A percentile compares a stretch with the other conserved stretches of the same genome.
Evolutionary conservation across 2,329 filamentous ascomycete genomes (phyloP).

Genomic region (Epichloe coenophiala): DNA sequence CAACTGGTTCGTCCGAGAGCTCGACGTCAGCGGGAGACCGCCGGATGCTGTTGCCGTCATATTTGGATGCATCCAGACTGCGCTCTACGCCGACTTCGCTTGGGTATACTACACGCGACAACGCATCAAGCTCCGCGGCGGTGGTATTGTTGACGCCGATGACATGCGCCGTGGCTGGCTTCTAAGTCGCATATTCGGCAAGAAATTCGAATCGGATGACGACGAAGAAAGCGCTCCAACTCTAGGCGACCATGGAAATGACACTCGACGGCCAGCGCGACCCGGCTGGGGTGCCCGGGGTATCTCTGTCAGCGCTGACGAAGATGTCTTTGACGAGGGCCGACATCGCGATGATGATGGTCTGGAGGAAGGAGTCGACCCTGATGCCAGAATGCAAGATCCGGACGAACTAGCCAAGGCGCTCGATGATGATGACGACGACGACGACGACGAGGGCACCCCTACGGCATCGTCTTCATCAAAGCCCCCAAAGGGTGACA

Average conservation of each 20-base stretch:
- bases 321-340: slow-evolving; percentile 40
- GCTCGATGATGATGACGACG: slow-evolving; percentile 36
- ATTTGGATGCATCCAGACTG: slow-evolving; percentile 80
- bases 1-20: slow-evolving; percentile 70
- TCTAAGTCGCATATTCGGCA: slow-evolving; percentile 62
- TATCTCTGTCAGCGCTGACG: slow-evolving; percentile 54
- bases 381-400: slow-evolving; percentile 53
- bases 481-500: slow-evolving; percentile 13
- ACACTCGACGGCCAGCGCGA: slow-evolving; percentile 19
- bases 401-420: slow-evolving; percentile 50
- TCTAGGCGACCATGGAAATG: slow-evolving; percentile 23
- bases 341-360: slow-evolving; percentile 32
- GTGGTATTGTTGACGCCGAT: slow-evolving; percentile 79
- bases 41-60: slow-evolving; percentile 64
- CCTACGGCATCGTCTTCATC: slow-evolving; percentile 10
- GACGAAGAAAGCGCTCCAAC: slow-evolving; percentile 47
- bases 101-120: slow-evolving; percentile 95
- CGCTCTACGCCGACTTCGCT: slow-evolving; percentile 83
- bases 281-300: slow-evolving; percentile 51
- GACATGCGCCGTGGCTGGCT: slow-evolving; percentile 80
- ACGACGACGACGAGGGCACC: slow-evolving; percentile 24
- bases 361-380: slow-evolving; percentile 34
- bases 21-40: slow-evolving; percentile 42
- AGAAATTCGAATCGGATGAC: slow-evolving; percentile 36
- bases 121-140: slow-evolving; percentile 78